These are phyloP conservation scores for Alternaria sp. DNA, from an alignment of 2,329 filamentous ascomycete genomes.

Conservation along the genomic window DNA sequence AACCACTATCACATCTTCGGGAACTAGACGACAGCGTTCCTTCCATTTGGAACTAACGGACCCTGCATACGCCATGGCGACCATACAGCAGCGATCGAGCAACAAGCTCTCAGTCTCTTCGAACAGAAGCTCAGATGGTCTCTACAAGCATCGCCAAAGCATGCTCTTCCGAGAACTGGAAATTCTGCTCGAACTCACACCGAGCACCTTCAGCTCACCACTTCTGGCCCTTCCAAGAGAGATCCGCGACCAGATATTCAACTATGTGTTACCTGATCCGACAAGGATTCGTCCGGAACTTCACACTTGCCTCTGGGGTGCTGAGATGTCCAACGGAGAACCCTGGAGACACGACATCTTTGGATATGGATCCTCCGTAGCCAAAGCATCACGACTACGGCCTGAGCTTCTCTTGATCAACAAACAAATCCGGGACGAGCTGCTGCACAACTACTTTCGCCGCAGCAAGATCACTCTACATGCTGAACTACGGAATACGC, in stretches of 20 bases:
- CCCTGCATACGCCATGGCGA: constrained; percentile 16
- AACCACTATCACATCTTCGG: constrained; percentile 2
- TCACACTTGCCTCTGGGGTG: constrained; percentile 45
- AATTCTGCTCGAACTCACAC: constrained; percentile 42
- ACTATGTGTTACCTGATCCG: constrained; percentile 33
- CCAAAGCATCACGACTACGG: constrained; percentile 26
- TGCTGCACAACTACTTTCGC: constrained; percentile 37
- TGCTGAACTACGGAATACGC: constrained; percentile 42
- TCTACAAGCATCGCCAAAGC: constrained; percentile 40
- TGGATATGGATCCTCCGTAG: constrained; percentile 36
- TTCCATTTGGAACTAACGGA: background rate
- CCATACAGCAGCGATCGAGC: constrained; percentile 16
- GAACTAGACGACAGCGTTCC: background rate
- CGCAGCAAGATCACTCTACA: constrained; percentile 42
- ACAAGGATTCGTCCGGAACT: constrained; percentile 32
- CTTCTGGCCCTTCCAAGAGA: constrained; percentile 42
- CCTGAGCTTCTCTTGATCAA: constrained; percentile 39
- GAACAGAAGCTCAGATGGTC: constrained; percentile 32
- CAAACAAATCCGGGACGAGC: constrained; percentile 38
- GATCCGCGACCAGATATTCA: constrained; percentile 35
- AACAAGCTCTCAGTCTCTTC: constrained; percentile 36
- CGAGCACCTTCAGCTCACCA: constrained; percentile 39
- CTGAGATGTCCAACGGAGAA: constrained; percentile 41
- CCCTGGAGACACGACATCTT: constrained; percentile 45
- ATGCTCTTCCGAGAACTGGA: constrained; percentile 44